Evolutionary conservation across 2,329 filamentous ascomycete genomes (phyloP), one percentile per base, ranked within the genome.

Genomic region (Magnaporthiopsis incrustans): DNA sequence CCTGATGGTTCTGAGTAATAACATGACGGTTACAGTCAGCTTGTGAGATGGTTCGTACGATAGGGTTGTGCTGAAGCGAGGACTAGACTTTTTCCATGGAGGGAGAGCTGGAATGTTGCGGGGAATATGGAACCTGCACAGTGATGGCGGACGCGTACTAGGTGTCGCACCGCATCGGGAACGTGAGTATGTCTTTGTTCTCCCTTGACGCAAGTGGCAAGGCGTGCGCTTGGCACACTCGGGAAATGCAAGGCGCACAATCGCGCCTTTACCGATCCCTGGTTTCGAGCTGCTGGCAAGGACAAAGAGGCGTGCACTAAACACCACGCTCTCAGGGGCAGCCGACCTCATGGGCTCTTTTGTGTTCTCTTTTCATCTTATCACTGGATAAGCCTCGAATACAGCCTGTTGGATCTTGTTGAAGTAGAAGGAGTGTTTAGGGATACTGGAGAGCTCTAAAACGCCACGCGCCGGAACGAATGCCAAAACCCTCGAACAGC

Each of bases 1-100:
- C 59, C 74, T 96, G 70, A 78, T 96, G 73, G 89, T 96, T 56
- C 83, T 96, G 75, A 92, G 89, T 75, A 96, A 96, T 75, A 92
- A 88, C 71, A 92, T 96, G 89, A 96, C 91, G 22, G 91, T 96
- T 60, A 96, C 89, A 8, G 89, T 90, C 71, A 90, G 87, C 73
- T 75, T 91, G 66, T 91, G 70, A 69, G 27, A 22, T 50, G 44
- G 18, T 6, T 30, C 10, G 44, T 10, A 53, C n/a, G 44, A 25
- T 25, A 8, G 14, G n/a, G 22, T 4, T 10, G n/a, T 25, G 14
- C 7, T 3, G 33, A 50, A n/a, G n/a, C n/a, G 38, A 22, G 38
- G 38, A 25, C 44, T 10, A 44, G 38, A 18, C 15, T 44, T 7
- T 22, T 53, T 10, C 22, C 18, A 22, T 53, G 18, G 44, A 53